Percentiles rank a stretch among this genome's conserved stretches.
Evolutionary conservation across 2,329 filamentous ascomycete genomes (phyloP).

Genomic region (Cytospora schulzeri): DNA sequence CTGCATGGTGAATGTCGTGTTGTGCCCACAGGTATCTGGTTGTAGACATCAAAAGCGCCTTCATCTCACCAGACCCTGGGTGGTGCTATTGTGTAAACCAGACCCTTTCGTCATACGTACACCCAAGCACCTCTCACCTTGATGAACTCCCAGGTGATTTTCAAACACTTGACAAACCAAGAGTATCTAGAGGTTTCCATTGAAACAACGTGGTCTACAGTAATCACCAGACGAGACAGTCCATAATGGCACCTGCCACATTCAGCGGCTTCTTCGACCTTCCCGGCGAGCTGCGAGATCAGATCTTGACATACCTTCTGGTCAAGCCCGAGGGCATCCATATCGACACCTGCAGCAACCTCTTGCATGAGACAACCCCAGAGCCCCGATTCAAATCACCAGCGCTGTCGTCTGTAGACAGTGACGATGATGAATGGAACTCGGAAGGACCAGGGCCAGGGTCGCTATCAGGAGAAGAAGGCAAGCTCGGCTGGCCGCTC

Average conservation of each 20-base stretch:
- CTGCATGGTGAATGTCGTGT: no score
- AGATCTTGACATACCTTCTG: conserved; percentile 34
- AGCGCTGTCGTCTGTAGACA: neutral
- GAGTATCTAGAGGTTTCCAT: neutral
- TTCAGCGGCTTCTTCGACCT: conserved; percentile 36
- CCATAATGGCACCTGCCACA: neutral
- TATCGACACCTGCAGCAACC: conserved; percentile 21
- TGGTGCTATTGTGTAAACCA: no score
- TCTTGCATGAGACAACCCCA: neutral
- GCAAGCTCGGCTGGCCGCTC: neutral
- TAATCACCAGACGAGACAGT: neutral
- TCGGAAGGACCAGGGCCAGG: no score
- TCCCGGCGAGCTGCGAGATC: conserved; percentile 35
- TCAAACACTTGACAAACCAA: no score
- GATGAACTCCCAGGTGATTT: neutral
- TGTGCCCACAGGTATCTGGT: neutral
- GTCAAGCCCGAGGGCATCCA: conserved; percentile 29
- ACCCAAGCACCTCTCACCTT: no score
- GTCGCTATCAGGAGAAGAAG: no score
- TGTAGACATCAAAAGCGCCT: no score
- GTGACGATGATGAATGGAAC: neutral
- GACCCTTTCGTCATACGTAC: no score
- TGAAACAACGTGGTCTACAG: neutral
- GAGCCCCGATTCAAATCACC: neutral
- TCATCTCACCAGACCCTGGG: no score